Evolutionary conservation across 192 early-diverging fungal species (phyloP).

Genomic region (Dispira simplex): DNA sequence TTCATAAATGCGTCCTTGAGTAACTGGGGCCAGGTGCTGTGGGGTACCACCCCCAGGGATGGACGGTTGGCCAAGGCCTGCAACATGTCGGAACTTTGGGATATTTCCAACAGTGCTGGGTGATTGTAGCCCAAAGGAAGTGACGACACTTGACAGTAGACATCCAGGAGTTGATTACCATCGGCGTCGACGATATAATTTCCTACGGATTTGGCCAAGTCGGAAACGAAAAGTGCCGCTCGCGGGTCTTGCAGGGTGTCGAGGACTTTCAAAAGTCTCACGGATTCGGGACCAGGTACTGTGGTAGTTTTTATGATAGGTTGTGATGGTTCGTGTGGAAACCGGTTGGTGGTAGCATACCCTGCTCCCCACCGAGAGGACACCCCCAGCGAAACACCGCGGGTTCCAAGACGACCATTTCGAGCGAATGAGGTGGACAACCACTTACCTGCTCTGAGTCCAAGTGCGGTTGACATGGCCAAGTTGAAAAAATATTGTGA

Average conservation of each 20-base stretch:
- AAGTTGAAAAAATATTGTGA: not conserved
- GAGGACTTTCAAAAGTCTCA: constrained; percentile 28
- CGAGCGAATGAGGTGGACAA: too few species aligned
- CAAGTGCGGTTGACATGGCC: too few species aligned
- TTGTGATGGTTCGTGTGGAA: constrained; percentile 36
- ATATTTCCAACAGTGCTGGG: constrained; percentile 32
- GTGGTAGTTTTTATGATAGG: constrained; percentile 31
- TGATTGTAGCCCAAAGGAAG: constrained; percentile 63
- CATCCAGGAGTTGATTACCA: constrained; percentile 49
- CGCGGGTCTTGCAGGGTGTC: constrained; percentile 45
- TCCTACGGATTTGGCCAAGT: constrained; percentile 45
- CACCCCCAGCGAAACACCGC: too few species aligned
- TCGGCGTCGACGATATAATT: constrained; percentile 63
- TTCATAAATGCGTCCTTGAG: constrained; percentile 46
- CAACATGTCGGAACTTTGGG: constrained; percentile 36
- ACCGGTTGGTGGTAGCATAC: constrained; percentile 12
- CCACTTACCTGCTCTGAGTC: too few species aligned
- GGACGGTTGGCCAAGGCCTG: constrained; percentile 48
- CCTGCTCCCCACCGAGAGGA: too few species aligned
- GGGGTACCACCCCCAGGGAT: constrained; percentile 47
- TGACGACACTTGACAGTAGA: constrained; percentile 59
- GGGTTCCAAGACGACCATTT: too few species aligned
- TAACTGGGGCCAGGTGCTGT: constrained; percentile 38
- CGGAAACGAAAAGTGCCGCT: constrained; percentile 44
- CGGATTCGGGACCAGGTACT: constrained; percentile 45